Conservation (phyloP, 805 yeast species). For the Millerago galiae region DNA sequence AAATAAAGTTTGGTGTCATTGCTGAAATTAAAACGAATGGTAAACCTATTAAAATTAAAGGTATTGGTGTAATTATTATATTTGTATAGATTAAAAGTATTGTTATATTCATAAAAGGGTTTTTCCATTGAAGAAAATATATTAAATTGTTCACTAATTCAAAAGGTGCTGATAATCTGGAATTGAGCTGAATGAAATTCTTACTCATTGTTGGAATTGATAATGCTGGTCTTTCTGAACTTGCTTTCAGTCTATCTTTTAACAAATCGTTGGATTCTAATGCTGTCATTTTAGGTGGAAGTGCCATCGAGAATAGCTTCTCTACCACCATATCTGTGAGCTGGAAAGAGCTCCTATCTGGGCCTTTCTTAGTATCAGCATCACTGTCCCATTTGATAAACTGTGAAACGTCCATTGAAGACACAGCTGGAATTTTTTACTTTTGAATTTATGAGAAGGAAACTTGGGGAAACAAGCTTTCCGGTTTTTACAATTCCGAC, state of each 20-base stretch:
- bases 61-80: slow-evolving; percentile 54
- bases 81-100: slow-evolving; percentile 44
- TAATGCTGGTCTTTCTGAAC: slow-evolving; percentile 59
- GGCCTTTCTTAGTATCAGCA: slow-evolving; percentile 1
- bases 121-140: slow-evolving; percentile 55
- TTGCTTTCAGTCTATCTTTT: slow-evolving; percentile 50
- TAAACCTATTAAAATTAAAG: slow-evolving; percentile 35
- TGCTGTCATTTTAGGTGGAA: slow-evolving; percentile 51
- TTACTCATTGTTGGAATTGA: slow-evolving; percentile 65
- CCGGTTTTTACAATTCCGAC: not conserved
- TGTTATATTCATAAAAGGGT: slow-evolving; percentile 56
- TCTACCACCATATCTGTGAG: slow-evolving; percentile 70
- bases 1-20: slow-evolving; percentile 61
- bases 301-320: slow-evolving; percentile 60
- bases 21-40: slow-evolving; percentile 52
- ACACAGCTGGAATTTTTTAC: not conserved
- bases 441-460: not conserved
- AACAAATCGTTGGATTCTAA: slow-evolving; percentile 35
- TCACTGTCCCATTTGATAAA: slow-evolving; percentile 25
- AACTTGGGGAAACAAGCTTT: not conserved
- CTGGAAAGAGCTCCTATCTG: slow-evolving; percentile 9
- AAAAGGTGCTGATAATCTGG: slow-evolving; percentile 57
- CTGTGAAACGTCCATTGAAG: slow-evolving; percentile 23
- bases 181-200: slow-evolving; percentile 56
- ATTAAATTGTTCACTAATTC: slow-evolving; percentile 51